Evolutionary conservation across 768 basidiomycete genomes (phyloP).

Genomic region (Psilocybe sp.): DNA sequence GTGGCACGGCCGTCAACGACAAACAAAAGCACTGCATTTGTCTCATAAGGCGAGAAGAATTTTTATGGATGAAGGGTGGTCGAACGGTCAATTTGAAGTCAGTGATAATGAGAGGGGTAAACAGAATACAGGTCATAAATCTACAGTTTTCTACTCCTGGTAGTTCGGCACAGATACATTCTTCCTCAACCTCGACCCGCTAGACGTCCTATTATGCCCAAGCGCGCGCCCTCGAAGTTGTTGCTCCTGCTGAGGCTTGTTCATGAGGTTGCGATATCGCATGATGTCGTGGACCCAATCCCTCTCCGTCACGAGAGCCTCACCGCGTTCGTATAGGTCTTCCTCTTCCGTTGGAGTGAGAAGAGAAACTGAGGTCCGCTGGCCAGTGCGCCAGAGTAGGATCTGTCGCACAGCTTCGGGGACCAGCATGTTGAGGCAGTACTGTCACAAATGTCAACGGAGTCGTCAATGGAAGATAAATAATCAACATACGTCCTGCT

Average conservation of each 20-base stretch:
- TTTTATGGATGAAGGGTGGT: no score
- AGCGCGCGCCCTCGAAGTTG: background rate
- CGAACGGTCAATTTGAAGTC: background rate
- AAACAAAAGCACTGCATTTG: no score
- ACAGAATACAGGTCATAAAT: background rate
- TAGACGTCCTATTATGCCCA: conserved; percentile 7
- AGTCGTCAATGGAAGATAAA: background rate
- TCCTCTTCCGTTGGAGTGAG: conserved; percentile 54
- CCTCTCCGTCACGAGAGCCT: conserved; percentile 44
- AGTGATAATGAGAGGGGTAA: background rate
- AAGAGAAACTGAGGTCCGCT: conserved; percentile 48
- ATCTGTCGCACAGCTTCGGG: conserved; percentile 73
- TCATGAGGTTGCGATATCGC: conserved; percentile 35
- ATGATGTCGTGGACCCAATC: conserved; percentile 72
- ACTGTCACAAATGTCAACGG: conserved; percentile 35
- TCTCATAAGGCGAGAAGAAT: no score
- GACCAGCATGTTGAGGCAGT: conserved; percentile 68
- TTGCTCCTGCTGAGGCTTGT: conserved; percentile 10
- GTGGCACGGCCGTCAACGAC: no score
- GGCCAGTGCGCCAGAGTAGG: conserved; percentile 67
- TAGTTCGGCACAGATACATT: conserved; percentile 22
- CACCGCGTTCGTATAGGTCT: conserved; percentile 47
- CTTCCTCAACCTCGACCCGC: conserved; percentile 23
- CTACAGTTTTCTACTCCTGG: conserved; percentile 16
- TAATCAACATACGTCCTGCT: conserved; percentile 43